Percentiles rank a stretch among this genome's conserved stretches.
Conservation (phyloP, 768 basidiomycete genomes). For the Leucosporidium creatinivorum region DNA sequence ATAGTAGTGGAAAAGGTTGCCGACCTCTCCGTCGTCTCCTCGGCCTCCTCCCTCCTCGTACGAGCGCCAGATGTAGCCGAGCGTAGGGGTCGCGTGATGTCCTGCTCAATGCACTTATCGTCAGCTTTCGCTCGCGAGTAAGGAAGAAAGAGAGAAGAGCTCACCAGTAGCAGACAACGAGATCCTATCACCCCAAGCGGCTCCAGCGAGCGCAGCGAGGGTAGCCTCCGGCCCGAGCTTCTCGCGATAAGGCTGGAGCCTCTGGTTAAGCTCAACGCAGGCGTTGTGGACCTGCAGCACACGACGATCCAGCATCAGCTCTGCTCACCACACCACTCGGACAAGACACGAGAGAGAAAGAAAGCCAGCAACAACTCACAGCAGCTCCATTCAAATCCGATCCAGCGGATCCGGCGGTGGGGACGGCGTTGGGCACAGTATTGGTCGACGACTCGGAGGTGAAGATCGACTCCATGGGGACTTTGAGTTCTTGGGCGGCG, state of each 20-base stretch:
- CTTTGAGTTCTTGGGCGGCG: conserved; percentile 34
- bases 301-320: neutral
- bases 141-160: no score
- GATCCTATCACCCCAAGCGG: conserved; percentile 32
- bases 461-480: conserved; percentile 35
- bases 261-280: conserved; percentile 34
- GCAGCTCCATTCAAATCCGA: conserved; percentile 19
- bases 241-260: conserved; percentile 32
- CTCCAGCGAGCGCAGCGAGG: conserved; percentile 26
- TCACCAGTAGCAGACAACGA: conserved; percentile 18
- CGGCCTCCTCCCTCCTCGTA: neutral
- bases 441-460: conserved; percentile 34
- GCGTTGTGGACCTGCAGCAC: conserved; percentile 34
- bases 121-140: neutral
- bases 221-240: conserved; percentile 32
- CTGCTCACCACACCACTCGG: no score
- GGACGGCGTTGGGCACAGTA: conserved; percentile 33
- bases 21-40: neutral
- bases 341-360: no score
- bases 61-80: conserved; percentile 29
- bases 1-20: conserved; percentile 20
- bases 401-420: conserved; percentile 9
- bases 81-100: conserved; percentile 19
- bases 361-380: neutral
- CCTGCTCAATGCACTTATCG: neutral